Base-by-base conservation (phyloP, 78 protist species). In the Dictyostelium capitatum region DNA sequence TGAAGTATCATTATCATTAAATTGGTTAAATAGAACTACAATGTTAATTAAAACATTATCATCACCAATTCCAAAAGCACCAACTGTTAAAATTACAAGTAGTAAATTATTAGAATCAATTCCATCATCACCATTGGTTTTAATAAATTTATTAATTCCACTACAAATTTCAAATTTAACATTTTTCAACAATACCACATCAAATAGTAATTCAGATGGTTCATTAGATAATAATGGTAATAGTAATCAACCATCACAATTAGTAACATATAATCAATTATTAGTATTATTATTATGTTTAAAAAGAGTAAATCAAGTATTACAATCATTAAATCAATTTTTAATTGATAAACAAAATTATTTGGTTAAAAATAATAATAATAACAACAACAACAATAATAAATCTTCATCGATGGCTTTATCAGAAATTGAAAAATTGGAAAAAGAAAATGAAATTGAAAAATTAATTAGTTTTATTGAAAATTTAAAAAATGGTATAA, bases 11-110 rank as follows among this genome's bases (percentile, higher is more conserved):
- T 79, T 84, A 20, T 59, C 81, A 11, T 54, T 84, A 51, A 30
- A 56, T 46, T 84, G 92, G 92, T 74, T 84, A 59, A 84, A 84
- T 19, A 72, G 69, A 47, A 87, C 85, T 0, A 65, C 93, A 50
- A 87, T 59, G 77, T 47, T 87, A 53, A 46, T 87, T 4, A 87
- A 87, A 30, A 77, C 78, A 17, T 50, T 87, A 19, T 72, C 70
- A 32, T 20, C 79, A 28, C 80, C 83, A 19, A 46, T 77, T 30
- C 93, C 93, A 47, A 67, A 53, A 41, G 41, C 51, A 65, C 93
- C 93, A 32, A 50, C 37, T 0, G 8, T 17, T 32, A 79, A 56
- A 79, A 54, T 37, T 3, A 72, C 50, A 0, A 37, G 59, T 51
- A 20, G 56, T 48, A 79, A 56, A 54, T 11, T 79, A 50, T 23